These are phyloP conservation scores for Cryptococcus wingfieldii DNA, from an alignment of 1,284 basidiomycete species.

Conservation along the genomic window DNA sequence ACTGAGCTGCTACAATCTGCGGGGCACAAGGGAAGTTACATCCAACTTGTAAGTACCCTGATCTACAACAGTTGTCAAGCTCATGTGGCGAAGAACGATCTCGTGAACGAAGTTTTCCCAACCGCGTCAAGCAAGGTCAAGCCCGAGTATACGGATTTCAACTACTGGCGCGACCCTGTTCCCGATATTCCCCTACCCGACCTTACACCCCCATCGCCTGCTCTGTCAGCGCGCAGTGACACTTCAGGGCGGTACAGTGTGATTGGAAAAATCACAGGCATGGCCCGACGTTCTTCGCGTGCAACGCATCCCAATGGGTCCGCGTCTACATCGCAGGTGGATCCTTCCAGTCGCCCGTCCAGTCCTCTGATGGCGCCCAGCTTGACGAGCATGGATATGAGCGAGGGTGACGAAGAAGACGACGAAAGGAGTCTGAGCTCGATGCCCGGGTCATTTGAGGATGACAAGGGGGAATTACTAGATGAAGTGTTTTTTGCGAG, in stretches of 20 bases:
- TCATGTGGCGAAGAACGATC: conserved; percentile 73
- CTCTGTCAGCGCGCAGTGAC: conserved; percentile 86
- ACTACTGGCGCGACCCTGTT: conserved; percentile 85
- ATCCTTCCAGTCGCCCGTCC: conserved; percentile 21
- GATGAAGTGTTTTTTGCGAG: conserved; percentile 18
- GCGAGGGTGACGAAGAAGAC: conserved; percentile 23
- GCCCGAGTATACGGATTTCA: conserved; percentile 93
- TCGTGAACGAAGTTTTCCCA: conserved; percentile 99
- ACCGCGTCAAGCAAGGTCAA: conserved; percentile 83
- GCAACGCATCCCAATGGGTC: conserved; percentile 3
- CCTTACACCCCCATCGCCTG: conserved; percentile 82
- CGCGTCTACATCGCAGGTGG: not conserved
- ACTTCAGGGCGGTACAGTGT: conserved; percentile 71
- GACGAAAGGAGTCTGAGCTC: conserved; percentile 63
- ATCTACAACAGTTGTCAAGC: not conserved
- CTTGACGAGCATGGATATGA: conserved; percentile 36
- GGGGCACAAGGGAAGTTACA: conserved; percentile 77
- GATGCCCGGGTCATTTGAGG: conserved; percentile 73
- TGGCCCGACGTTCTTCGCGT: conserved; percentile 50
- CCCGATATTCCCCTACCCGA: conserved; percentile 80
- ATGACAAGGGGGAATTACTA: conserved; percentile 8
- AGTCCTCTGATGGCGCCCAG: conserved; percentile 45
- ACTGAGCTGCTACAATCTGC: conserved; percentile 93
- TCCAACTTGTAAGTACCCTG: conserved; percentile 29
- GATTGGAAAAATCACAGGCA: conserved; percentile 73